Conservation (phyloP, 139 green algal genomes). For the Closterium sp. region DNA sequence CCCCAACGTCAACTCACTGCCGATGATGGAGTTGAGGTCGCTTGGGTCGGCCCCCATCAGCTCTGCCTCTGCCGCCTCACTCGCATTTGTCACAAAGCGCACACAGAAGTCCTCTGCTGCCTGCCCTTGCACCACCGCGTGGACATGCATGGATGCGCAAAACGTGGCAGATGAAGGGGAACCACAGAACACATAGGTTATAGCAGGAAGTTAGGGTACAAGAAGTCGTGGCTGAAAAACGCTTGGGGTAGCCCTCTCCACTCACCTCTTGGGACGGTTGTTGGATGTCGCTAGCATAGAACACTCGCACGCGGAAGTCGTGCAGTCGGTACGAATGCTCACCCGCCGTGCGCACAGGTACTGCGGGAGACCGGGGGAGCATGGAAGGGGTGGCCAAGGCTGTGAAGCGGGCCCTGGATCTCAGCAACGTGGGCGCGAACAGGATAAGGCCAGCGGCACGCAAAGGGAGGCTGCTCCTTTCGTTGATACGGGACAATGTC, state of each 20-base stretch:
- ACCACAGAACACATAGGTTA: too few relatives aligned
- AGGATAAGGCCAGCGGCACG: not conserved
- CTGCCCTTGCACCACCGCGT: constrained; percentile 42
- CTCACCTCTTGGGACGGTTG: constrained; percentile 72
- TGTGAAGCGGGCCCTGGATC: not conserved
- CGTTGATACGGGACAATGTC: not conserved
- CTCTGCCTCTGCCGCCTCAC: constrained; percentile 16
- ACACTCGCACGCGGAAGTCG: constrained; percentile 74
- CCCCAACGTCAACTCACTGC: not conserved
- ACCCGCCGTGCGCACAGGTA: constrained; percentile 62
- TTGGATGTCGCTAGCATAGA: constrained; percentile 58
- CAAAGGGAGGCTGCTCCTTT: not conserved
- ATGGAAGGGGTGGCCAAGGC: too few relatives aligned
- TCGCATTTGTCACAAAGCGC: constrained; percentile 56
- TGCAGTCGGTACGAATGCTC: constrained; percentile 72
- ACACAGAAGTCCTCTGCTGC: constrained; percentile 65
- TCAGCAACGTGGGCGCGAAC: not conserved
- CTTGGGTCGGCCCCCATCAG: constrained; percentile 1
- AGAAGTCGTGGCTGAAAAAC: not conserved
- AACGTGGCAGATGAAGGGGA: too few relatives aligned
- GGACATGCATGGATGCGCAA: too few relatives aligned
- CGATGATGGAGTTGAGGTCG: constrained; percentile 6
- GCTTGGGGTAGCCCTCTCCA: not conserved
- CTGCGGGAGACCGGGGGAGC: constrained; percentile 49
- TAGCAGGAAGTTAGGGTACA: too few relatives aligned